These are phyloP conservation scores for Henckelia pumila DNA, from an alignment of 257 asterid genomes.

Conservation along the genomic window DNA sequence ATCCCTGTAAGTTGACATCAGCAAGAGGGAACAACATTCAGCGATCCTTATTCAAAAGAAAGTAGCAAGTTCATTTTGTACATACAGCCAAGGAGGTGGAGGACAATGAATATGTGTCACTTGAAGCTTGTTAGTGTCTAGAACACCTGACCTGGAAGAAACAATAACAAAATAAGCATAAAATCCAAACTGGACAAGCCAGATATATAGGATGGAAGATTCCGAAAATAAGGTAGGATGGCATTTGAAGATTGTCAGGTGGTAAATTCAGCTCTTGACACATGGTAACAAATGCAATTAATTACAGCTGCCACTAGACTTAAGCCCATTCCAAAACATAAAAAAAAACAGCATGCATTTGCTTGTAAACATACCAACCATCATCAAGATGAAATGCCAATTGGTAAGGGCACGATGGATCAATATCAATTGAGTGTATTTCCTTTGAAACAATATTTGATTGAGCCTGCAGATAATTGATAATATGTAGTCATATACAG, in stretches of 20 bases:
- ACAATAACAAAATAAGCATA: slow-evolving; percentile 4
- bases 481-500: slow-evolving; percentile 12
- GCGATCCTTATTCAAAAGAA: slow-evolving; percentile 1
- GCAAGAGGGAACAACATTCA: slow-evolving; percentile 16
- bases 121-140: slow-evolving; percentile 61
- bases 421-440: slow-evolving; percentile 75
- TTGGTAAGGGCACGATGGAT: slow-evolving; percentile 87
- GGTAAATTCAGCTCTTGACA: slow-evolving; percentile 7
- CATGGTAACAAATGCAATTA: slow-evolving; percentile 5
- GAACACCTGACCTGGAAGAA: slow-evolving; percentile 84
- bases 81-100: slow-evolving; percentile 93
- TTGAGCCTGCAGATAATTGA: slow-evolving; percentile 68
- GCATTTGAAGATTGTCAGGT: not conserved
- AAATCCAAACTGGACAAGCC: slow-evolving; percentile 1
- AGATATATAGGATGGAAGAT: slow-evolving; percentile 14
- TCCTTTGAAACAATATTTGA: slow-evolving; percentile 74
- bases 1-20: slow-evolving; percentile 47
- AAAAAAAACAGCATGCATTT: slow-evolving; percentile 21
- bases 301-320: not conserved
- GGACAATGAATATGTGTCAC: slow-evolving; percentile 98
- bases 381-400: slow-evolving; percentile 98
- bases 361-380: slow-evolving; percentile 69
- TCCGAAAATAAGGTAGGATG: slow-evolving; percentile 1
- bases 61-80: slow-evolving; percentile 24
- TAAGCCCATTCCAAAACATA: slow-evolving; percentile 12